Percentiles rank a stretch among this genome's conserved stretches.
Evolutionary conservation across 2,329 filamentous ascomycete species (phyloP).

Genomic region (Stachybotrys chlorohalonatus): DNA sequence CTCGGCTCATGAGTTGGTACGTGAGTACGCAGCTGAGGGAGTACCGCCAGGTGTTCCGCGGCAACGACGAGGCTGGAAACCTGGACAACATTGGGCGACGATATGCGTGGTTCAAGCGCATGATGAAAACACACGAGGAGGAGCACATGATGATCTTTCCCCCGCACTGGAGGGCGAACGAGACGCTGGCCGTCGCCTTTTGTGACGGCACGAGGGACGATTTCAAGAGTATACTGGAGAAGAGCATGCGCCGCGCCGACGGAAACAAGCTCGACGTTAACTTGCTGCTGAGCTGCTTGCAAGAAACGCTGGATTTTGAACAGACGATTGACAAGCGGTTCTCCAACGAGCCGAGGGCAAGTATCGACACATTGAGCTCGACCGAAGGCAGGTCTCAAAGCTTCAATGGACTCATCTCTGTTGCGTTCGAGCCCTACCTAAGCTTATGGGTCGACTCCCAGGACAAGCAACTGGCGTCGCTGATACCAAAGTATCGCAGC

Average conservation of each 20-base stretch:
- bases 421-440: constrained; percentile 94
- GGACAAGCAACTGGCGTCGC: constrained; percentile 72
- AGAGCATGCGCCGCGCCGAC: constrained; percentile 70
- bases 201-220: constrained; percentile 94
- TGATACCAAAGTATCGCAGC: constrained; percentile 81
- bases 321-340: constrained; percentile 83
- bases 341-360: constrained; percentile 61
- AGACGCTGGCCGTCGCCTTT: constrained; percentile 82
- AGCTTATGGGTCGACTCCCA: constrained; percentile 97
- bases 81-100: constrained; percentile 92
- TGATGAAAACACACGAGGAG: constrained; percentile 91
- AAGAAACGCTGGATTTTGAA: constrained; percentile 96
- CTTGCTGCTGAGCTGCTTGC: constrained; percentile 75
- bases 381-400: constrained; percentile 64
- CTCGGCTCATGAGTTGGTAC: constrained; percentile 87
- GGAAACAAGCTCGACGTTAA: constrained; percentile 83
- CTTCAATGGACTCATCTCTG: constrained; percentile 87
- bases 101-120: constrained; percentile 94
- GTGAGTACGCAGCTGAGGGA: constrained; percentile 94
- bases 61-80: constrained; percentile 92
- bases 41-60: constrained; percentile 90
- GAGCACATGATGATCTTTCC: constrained; percentile 89
- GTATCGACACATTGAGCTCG: constrained; percentile 82
- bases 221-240: constrained; percentile 85
- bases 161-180: constrained; percentile 77